These are phyloP conservation scores for Phyllosticta citriasiana DNA, from an alignment of 2,329 filamentous ascomycete genomes.

Conservation along the genomic window DNA sequence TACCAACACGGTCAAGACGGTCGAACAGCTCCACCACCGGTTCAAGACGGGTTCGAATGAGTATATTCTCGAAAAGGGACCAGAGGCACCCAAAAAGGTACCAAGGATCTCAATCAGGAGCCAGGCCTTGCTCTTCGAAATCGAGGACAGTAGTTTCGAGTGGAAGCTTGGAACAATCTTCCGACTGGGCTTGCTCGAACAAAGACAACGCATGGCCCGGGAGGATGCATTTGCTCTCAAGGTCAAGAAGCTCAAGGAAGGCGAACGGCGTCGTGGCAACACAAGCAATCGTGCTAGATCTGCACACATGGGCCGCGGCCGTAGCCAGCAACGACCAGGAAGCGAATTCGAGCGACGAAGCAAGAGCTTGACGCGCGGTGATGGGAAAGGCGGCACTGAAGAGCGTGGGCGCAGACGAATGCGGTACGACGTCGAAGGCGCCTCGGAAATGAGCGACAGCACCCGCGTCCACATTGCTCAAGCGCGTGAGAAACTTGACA, in stretches of 20 bases:
- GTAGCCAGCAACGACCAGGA: conserved; percentile 25
- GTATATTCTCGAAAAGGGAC: conserved; percentile 75
- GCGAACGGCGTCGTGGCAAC: conserved; percentile 39
- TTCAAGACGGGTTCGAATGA: conserved; percentile 82
- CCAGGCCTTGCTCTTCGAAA: conserved; percentile 75
- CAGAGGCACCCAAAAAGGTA: conserved; percentile 75
- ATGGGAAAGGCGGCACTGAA: neutral
- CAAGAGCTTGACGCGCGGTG: conserved; percentile 24
- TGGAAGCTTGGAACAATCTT: conserved; percentile 97
- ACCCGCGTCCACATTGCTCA: conserved; percentile 66
- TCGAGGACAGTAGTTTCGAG: conserved; percentile 94
- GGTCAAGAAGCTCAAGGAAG: conserved; percentile 63
- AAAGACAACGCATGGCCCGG: conserved; percentile 77
- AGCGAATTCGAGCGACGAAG: conserved; percentile 28
- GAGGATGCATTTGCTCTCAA: conserved; percentile 87
- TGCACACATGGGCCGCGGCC: conserved; percentile 36
- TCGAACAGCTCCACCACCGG: conserved; percentile 83
- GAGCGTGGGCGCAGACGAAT: conserved; percentile 35
- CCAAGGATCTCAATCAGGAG: conserved; percentile 77
- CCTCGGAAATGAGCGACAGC: conserved; percentile 59
- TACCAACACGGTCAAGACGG: conserved; percentile 76
- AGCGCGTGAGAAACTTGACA: conserved; percentile 63
- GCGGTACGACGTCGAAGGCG: conserved; percentile 71
- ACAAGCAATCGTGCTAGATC: conserved; percentile 45
- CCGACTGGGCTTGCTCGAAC: conserved; percentile 75